phyloP scores from a whole-genome alignment of 345 rosid species.

The Atalantia buxifolia region DNA sequence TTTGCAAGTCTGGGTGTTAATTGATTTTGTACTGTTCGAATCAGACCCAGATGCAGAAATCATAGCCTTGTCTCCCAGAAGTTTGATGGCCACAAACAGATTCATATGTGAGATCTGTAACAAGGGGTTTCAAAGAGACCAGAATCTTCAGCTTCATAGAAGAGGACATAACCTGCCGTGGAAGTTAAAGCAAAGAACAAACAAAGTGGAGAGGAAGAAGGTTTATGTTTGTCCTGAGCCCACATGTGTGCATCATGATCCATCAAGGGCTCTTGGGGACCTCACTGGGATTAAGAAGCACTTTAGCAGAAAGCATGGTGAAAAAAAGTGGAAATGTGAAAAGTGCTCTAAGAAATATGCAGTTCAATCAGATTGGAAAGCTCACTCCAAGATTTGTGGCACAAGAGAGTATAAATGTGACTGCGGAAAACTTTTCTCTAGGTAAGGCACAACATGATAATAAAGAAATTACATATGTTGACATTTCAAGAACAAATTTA shows the following conservation, averaged over 20 bases:
- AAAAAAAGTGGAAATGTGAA: conserved; percentile 71
- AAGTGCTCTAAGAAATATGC: conserved; percentile 60
- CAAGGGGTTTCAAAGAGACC: conserved; percentile 67
- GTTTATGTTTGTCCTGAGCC: conserved; percentile 58
- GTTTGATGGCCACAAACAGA: conserved; percentile 46
- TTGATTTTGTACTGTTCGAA: neutral
- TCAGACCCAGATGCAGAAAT: conserved; percentile 65
- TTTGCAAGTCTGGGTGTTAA: neutral
- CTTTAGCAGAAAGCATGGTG: conserved; percentile 56
- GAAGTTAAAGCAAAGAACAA: conserved; percentile 59
- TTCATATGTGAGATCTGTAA: conserved; percentile 61
- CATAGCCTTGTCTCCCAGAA: conserved; percentile 53
- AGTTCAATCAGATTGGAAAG: conserved; percentile 68
- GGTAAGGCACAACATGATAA: conserved; percentile 23
- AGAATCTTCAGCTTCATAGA: conserved; percentile 66
- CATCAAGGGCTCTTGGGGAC: conserved; percentile 63
- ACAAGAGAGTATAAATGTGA: conserved; percentile 61
- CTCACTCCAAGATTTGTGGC: conserved; percentile 65
- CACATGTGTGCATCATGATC: conserved; percentile 54
- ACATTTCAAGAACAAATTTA: neutral
- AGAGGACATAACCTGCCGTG: conserved; percentile 72
- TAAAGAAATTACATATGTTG: neutral
- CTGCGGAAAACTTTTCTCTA: conserved; percentile 60
- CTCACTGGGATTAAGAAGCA: conserved; percentile 70
- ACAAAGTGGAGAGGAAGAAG: conserved; percentile 45